Evolutionary conservation across 495 filamentous ascomycete species (phyloP).

Genomic region (Penicillium canariense): DNA sequence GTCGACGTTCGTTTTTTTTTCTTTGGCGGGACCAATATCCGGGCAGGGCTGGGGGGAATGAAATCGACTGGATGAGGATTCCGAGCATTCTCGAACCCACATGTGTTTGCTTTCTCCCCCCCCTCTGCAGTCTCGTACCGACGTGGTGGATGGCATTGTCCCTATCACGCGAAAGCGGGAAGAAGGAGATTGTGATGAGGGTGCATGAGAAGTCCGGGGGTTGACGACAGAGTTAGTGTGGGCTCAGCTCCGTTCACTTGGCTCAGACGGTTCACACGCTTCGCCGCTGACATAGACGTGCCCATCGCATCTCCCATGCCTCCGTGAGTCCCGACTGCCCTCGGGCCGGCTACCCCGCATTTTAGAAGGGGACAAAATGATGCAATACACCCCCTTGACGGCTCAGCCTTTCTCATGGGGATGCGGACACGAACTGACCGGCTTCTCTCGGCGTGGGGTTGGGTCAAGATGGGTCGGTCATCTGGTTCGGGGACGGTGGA

Average conservation of each 20-base stretch:
- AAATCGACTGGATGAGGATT: neutral
- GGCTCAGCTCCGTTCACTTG: too few relatives aligned
- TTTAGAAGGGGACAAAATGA: conserved; percentile 10
- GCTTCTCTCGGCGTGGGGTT: too few relatives aligned
- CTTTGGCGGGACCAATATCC: conserved; percentile 8
- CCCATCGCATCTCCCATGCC: too few relatives aligned
- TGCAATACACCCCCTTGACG: conserved; percentile 6
- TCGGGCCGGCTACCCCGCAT: conserved; percentile 21
- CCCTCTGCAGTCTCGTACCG: neutral
- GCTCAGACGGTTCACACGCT: too few relatives aligned
- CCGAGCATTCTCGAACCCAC: neutral
- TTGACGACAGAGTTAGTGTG: neutral
- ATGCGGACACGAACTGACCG: neutral
- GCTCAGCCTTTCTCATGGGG: neutral
- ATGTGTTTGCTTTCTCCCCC: neutral
- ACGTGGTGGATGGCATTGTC: neutral
- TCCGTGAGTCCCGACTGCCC: neutral
- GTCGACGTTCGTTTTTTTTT: neutral
- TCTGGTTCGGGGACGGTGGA: too few relatives aligned
- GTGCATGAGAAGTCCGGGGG: conserved; percentile 7
- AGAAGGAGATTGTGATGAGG: conserved; percentile 14
- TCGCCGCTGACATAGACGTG: too few relatives aligned
- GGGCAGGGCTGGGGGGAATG: neutral
- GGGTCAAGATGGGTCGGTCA: too few relatives aligned
- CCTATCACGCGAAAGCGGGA: conserved; percentile 4